Conservation (phyloP, 768 basidiomycete species). For the Leccinum variicolor region DNA sequence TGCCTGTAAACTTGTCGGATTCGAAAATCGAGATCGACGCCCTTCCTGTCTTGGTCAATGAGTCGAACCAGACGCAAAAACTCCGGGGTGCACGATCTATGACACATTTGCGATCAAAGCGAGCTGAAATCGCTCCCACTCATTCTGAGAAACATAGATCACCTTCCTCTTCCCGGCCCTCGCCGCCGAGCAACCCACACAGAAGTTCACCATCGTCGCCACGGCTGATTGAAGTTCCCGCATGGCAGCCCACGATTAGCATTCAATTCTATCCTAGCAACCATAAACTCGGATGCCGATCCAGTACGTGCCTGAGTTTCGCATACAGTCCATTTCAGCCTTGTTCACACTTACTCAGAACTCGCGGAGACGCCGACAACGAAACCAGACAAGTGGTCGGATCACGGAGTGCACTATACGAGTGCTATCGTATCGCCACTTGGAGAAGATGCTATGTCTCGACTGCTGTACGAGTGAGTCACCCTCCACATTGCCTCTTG, state of each 20-base stretch:
- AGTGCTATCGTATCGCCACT: no score
- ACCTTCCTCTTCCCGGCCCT: neutral
- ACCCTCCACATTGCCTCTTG: no score
- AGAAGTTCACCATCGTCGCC: neutral
- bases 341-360: neutral
- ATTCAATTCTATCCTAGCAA: conserved; percentile 7
- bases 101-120: neutral
- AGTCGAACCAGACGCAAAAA: neutral
- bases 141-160: neutral
- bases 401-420: no score
- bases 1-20: no score
- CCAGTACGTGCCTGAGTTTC: neutral
- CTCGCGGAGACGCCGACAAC: neutral
- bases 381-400: conserved; percentile 13
- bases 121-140: neutral
- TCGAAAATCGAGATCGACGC: conserved; percentile 10
- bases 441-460: no score
- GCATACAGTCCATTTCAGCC: no score
- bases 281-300: conserved; percentile 12
- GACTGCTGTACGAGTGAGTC: no score
- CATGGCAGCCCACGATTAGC: neutral
- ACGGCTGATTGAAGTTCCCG: neutral
- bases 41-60: neutral
- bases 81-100: conserved; percentile 2
- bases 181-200: conserved; percentile 4